Percentiles rank a stretch among this genome's conserved stretches.
phyloP scores from a whole-genome alignment of 2,329 filamentous ascomycete species.

The Zymoseptoria ardabiliae region DNA sequence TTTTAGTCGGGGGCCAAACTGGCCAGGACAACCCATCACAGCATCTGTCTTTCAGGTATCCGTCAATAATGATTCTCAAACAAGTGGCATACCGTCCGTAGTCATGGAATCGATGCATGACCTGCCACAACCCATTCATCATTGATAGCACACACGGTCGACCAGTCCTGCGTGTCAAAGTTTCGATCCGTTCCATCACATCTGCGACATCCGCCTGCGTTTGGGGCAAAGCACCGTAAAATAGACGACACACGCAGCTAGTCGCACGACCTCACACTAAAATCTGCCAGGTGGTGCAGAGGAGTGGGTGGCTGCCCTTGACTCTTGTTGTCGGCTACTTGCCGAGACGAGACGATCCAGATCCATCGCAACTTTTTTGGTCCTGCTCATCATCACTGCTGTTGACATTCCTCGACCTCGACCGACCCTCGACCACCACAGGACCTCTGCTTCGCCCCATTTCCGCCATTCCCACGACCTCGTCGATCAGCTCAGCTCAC shows the following conservation, averaged over 20 bases:
- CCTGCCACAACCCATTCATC: neutral
- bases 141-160: too few relatives aligned
- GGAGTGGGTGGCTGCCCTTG: neutral
- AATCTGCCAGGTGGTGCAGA: neutral
- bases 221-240: neutral
- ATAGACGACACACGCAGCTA: neutral
- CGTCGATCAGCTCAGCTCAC: neutral
- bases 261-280: neutral
- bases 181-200: slow-evolving; percentile 2
- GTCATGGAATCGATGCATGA: neutral
- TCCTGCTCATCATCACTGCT: neutral
- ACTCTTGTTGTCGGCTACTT: neutral
- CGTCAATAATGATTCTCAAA: too few relatives aligned
- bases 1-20: too few relatives aligned
- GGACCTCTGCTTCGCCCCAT: neutral
- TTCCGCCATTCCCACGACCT: neutral
- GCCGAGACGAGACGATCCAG: neutral
- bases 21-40: too few relatives aligned
- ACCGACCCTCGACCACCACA: neutral
- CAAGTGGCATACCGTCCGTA: too few relatives aligned
- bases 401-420: neutral
- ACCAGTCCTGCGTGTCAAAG: neutral
- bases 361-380: neutral
- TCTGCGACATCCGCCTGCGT: neutral
- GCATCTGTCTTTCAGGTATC: too few relatives aligned